phyloP scores from a whole-genome alignment of 768 basidiomycete genomes.

The Phanerochaete carnosa region DNA sequence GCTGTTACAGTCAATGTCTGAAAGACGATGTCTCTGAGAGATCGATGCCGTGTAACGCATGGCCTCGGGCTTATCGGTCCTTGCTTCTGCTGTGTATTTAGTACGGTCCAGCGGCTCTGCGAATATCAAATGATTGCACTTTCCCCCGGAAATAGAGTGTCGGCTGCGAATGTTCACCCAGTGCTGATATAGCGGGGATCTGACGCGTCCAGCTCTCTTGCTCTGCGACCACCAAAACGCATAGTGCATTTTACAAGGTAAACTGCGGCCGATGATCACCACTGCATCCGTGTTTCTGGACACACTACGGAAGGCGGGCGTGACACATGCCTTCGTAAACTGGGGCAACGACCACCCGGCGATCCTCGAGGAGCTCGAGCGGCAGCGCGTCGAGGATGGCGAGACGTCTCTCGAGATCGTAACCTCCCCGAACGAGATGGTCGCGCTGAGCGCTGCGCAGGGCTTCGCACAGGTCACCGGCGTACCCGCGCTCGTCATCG shows the following conservation, averaged over 20 bases:
- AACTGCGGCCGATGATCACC: conserved; percentile 1
- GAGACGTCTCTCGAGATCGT: conserved; percentile 48
- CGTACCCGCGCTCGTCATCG: conserved; percentile 66
- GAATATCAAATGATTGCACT: neutral
- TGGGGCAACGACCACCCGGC: conserved; percentile 79
- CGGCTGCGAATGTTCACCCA: too few relatives aligned
- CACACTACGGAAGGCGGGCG: conserved; percentile 50
- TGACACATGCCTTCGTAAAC: conserved; percentile 70
- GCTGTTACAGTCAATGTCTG: conserved; percentile 34
- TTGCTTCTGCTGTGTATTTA: neutral
- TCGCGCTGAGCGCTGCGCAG: conserved; percentile 68
- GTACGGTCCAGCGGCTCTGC: neutral
- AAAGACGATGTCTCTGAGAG: neutral
- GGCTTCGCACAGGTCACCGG: conserved; percentile 66
- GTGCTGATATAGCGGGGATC: neutral
- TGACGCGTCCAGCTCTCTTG: neutral
- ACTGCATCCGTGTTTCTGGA: conserved; percentile 44
- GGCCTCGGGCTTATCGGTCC: neutral
- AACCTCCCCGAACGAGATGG: conserved; percentile 76
- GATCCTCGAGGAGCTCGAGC: conserved; percentile 63
- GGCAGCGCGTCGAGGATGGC: conserved; percentile 41
- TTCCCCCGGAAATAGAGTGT: neutral
- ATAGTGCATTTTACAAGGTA: neutral
- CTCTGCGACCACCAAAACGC: neutral
- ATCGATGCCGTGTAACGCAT: neutral